Base-by-base conservation (phyloP, 2,329 filamentous ascomycete genomes). In the Claviceps citrina region DNA sequence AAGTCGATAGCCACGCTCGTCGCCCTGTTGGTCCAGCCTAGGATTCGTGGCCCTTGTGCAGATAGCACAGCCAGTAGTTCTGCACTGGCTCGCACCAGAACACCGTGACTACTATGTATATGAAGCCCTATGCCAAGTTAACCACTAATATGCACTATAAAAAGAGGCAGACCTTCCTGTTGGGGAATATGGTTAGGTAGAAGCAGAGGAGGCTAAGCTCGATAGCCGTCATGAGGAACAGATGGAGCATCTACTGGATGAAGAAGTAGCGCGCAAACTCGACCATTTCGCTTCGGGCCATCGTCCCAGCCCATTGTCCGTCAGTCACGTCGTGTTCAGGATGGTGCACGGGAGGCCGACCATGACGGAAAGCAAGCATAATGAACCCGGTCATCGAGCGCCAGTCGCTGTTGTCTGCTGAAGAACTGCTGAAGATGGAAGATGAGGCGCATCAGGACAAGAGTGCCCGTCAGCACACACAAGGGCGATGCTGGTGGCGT, bases 381-480 rank as follows among this genome's bases (percentile, higher is more conserved):
- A 56, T 52, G 18, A 56, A 46, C n/a, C n/a, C 51, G 49, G 38
- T 61, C 58, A 24, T 61, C 57, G 5, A 57, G 37, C 2, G 46
- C 53, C 10, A 61, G 55, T 1, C 50, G 53, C 54, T 6, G 48
- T 35, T 9, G 51, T 51, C 16, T 57, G 51, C 36, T 48, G 51
- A 22, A 50, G 50, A 4, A 51, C 45, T 15, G 60, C 38, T 49
- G n/a, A n/a, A n/a, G n/a, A n/a, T n/a, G 49, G 36, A 48, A 51
- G 5, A 39, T 36, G 9, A 52, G 38, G 12, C 51, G 43, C 6
- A 46, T 38, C 6, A 44, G n/a, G 24, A 52, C 43, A 22, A 48
- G 41, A 9, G 46, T 26, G 22, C 42, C 47, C 1, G 51, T 46
- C 12, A 51, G 25, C 4, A 39, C 40, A 22, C 44, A 46, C 36